Conservation (phyloP, 129 eudicot genomes). For the Smallanthus sonchifolius region DNA sequence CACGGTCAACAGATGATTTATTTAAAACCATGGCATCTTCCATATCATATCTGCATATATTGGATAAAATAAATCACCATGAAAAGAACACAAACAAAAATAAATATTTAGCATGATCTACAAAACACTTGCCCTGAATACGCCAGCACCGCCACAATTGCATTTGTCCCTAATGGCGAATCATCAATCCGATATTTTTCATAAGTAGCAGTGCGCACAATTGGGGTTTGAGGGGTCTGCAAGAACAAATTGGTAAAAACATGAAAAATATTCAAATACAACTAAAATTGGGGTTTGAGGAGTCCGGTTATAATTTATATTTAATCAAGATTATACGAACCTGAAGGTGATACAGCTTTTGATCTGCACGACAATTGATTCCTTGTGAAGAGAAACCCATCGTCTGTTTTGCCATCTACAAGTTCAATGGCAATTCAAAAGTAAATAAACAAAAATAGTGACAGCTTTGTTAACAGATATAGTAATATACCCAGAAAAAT, state of each 20-base stretch:
- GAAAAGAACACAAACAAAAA: neutral
- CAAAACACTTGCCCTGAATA: conserved; percentile 68
- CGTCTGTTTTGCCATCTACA: conserved; percentile 96
- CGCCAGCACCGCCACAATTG: conserved; percentile 96
- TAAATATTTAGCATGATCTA: neutral
- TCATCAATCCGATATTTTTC: conserved; percentile 80
- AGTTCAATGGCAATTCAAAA: conserved; percentile 4
- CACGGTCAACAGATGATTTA: conserved; percentile 95
- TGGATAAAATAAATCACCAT: conserved; percentile 3
- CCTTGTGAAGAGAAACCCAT: conserved; percentile 96
- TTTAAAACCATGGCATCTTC: conserved; percentile 99
- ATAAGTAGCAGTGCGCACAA: conserved; percentile 80
- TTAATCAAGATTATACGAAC: conserved; percentile 32
- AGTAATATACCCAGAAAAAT: neutral
- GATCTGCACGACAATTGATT: conserved; percentile 81
- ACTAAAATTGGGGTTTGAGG: neutral
- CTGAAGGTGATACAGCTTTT: conserved; percentile 95
- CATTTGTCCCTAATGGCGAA: conserved; percentile 88
- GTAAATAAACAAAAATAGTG: neutral
- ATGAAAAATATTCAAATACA: neutral
- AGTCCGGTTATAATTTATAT: neutral
- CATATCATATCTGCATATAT: conserved; percentile 76
- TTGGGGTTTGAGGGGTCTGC: conserved; percentile 97
- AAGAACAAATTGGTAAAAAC: conserved; percentile 8
- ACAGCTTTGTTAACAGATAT: neutral